Percentiles rank a stretch among this genome's conserved stretches.
phyloP scores from a whole-genome alignment of 1,284 basidiomycete species.

The Meripilus lineatus region DNA sequence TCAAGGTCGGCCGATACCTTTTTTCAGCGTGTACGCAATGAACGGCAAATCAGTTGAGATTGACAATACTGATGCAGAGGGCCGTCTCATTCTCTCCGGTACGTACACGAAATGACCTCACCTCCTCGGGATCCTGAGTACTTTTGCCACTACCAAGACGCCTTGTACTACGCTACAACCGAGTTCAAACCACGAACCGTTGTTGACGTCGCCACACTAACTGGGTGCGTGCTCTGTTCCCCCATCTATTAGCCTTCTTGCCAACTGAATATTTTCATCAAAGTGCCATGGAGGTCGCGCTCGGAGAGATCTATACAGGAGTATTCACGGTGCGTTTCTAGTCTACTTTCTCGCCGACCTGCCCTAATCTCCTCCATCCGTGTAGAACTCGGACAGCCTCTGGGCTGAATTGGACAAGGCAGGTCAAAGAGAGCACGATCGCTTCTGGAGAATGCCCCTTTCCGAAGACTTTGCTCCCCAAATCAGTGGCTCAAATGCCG shows the following conservation, averaged over 20 bases:
- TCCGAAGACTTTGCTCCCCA: constrained; percentile 77
- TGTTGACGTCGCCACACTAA: constrained; percentile 82
- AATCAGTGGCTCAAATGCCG: constrained; percentile 76
- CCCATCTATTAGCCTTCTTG: not conserved
- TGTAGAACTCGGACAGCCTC: constrained; percentile 63
- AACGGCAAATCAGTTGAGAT: constrained; percentile 87
- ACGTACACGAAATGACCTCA: constrained; percentile 15
- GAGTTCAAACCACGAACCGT: constrained; percentile 79
- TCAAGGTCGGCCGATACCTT: not conserved
- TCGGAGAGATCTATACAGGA: constrained; percentile 75
- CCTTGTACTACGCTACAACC: constrained; percentile 80
- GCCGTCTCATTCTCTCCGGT: constrained; percentile 75
- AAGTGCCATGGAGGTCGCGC: constrained; percentile 65
- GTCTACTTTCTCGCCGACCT: not conserved
- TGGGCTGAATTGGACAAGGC: constrained; percentile 73
- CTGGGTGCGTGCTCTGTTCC: constrained; percentile 41
- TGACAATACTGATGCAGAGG: constrained; percentile 89
- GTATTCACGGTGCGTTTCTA: constrained; percentile 63
- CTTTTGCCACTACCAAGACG: constrained; percentile 54
- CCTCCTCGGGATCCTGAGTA: too few species aligned
- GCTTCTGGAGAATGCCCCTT: constrained; percentile 84
- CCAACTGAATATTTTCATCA: not conserved
- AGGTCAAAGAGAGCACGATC: constrained; percentile 71
- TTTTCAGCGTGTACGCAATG: constrained; percentile 72
- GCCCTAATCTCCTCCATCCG: not conserved